Base-by-base conservation (phyloP, 78 protist species). In the Planoprotostelium fungivorum region DNA sequence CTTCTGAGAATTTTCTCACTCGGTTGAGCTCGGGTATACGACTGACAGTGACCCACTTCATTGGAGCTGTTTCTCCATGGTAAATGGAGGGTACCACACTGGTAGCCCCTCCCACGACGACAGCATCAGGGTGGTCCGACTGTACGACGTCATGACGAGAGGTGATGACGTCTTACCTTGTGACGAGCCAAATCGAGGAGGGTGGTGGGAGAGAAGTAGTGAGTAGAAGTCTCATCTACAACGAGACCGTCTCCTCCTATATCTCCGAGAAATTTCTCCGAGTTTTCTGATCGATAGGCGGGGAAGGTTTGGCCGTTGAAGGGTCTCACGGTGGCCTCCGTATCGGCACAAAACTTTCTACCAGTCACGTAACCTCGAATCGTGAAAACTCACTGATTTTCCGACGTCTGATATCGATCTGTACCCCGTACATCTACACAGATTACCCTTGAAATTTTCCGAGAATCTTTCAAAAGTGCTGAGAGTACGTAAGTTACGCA, bases 371-470 rank as follows among this genome's bases (percentile, higher is more conserved):
- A 25, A 16, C 16, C 5, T 51, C 31, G 16, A 25, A 51, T 51
- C 73, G 16, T 51, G 16, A 51, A 51, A 51, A 16, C 93, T 28
- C 38, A 94, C 90, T 28, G 93, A 90, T 63, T 73, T 86, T 23
- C 96, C 97, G 23, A 95, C 97, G 38, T 97, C 97, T 28, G 93
- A 38, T 38, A 98, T 98, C 35, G 99, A 98, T 10, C 99, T 83
- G 88, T 98, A 98, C 28, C 99, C 99, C 28, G 99, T 98, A 96
- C 99, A 98, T 83, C 99, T 93, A 88, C 99, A 98, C 16, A 98
- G 83, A 89, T 98, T 98, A 84, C 98, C 98, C 35, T 95, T 93
- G 73, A 96, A 34, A 10, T 73, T 0, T n/a, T 85, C 35, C 90
- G 94, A 96, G 31, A 95, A 0, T 38, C 92, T 93, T 34, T 0